phyloP scores from a whole-genome alignment of 1,139 yeast species.

The Debaryomyces subglobosus region DNA sequence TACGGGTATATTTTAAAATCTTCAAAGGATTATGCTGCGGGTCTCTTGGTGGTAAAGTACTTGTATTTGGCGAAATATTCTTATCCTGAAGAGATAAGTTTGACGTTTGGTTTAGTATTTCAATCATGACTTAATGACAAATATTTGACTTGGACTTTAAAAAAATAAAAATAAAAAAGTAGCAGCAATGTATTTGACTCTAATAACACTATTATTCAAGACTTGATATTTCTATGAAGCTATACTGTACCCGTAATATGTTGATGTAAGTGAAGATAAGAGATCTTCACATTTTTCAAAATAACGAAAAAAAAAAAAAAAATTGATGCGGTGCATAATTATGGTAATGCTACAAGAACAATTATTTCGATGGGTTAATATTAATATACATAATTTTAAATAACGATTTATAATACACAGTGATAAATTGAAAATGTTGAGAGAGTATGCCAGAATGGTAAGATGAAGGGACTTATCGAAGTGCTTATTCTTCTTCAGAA shows the following conservation, averaged over 20 bases:
- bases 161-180: neutral
- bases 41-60: constrained; percentile 27
- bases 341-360: neutral
- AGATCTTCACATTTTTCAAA: neutral
- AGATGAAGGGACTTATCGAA: neutral
- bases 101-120: neutral
- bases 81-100: constrained; percentile 1
- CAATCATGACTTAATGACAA: constrained; percentile 1
- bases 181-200: neutral
- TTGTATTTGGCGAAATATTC: constrained; percentile 10
- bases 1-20: constrained; percentile 43
- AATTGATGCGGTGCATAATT: neutral
- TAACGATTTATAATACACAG: constrained; percentile 15
- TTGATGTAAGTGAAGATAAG: neutral
- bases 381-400: constrained; percentile 12
- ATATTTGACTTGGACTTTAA: neutral
- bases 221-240: neutral
- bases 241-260: neutral
- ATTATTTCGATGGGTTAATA: constrained; percentile 1
- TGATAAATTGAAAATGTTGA: constrained; percentile 9
- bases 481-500: constrained; percentile 62
- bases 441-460: neutral
- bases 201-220: neutral
- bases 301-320: constrained; percentile 1
- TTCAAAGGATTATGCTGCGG: constrained; percentile 59